Percentiles rank a stretch among this genome's conserved stretches.
Evolutionary conservation across 164 flowering plant species (phyloP).

Genomic region (Annona squamosa): DNA sequence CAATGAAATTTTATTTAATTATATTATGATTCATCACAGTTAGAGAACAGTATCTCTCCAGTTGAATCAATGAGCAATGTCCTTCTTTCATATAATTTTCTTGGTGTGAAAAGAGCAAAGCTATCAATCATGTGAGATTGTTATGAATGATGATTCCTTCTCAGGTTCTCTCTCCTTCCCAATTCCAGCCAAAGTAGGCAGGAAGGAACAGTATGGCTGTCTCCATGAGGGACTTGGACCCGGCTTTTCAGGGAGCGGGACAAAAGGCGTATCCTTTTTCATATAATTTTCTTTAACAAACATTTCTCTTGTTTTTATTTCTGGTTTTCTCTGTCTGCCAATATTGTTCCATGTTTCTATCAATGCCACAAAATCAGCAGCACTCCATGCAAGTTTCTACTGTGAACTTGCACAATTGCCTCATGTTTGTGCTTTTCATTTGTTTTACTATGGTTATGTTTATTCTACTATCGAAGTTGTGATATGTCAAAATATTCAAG

Average conservation of each 20-base stretch:
- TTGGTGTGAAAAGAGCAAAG: background rate
- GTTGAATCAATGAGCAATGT: background rate
- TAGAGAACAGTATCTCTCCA: background rate
- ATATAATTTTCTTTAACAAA: background rate
- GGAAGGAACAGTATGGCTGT: conserved; percentile 55
- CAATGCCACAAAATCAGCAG: background rate
- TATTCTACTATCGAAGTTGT: background rate
- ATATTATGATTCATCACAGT: background rate
- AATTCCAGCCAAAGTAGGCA: conserved; percentile 12
- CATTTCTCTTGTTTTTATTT: background rate
- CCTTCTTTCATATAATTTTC: background rate
- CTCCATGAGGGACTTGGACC: conserved; percentile 89
- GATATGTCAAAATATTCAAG: background rate
- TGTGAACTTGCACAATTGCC: background rate
- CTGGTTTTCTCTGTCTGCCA: background rate
- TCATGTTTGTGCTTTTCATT: background rate
- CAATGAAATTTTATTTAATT: background rate
- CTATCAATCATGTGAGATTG: background rate
- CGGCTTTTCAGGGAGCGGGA: conserved; percentile 94
- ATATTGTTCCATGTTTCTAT: background rate
- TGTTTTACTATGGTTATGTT: background rate
- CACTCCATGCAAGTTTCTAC: background rate
- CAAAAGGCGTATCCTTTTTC: conserved; percentile 57
- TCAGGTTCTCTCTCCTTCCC: conserved; percentile 24
- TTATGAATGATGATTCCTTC: conserved; percentile 6